These are phyloP conservation scores for Thelonectria olida DNA, from an alignment of 2,329 filamentous ascomycete genomes.

Conservation along the genomic window DNA sequence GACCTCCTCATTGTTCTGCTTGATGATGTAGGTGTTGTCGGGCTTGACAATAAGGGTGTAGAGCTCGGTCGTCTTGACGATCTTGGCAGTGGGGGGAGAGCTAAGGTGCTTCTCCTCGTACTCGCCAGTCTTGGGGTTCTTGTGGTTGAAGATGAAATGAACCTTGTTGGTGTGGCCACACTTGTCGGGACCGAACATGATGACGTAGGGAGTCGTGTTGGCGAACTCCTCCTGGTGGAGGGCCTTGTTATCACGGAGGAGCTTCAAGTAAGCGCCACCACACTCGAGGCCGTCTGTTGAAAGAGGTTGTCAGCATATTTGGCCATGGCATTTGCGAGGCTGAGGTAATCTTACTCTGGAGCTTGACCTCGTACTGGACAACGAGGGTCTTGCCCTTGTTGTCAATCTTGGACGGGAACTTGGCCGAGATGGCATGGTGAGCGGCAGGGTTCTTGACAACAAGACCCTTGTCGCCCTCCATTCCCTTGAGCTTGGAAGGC, in stretches of 20 bases:
- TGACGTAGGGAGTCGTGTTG: constrained; percentile 96
- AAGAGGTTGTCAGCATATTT: constrained; percentile 43
- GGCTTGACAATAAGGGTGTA: constrained; percentile 97
- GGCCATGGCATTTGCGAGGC: not conserved
- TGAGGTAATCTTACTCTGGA: constrained; percentile 76
- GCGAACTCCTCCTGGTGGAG: constrained; percentile 98
- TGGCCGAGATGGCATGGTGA: constrained; percentile 98
- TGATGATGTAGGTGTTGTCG: constrained; percentile 93
- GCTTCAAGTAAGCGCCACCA: constrained; percentile 98
- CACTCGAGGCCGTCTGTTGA: constrained; percentile 88
- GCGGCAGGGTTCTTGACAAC: constrained; percentile 98
- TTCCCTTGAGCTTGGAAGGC: constrained; percentile 88
- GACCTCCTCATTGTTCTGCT: constrained; percentile 87
- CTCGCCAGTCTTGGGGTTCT: constrained; percentile 99
- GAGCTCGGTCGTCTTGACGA: constrained; percentile 90
- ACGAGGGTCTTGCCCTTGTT: constrained; percentile 98
- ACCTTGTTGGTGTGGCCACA: constrained; percentile 99
- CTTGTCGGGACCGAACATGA: constrained; percentile 99
- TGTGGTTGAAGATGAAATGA: constrained; percentile 99
- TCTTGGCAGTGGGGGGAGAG: constrained; percentile 83
- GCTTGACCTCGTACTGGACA: constrained; percentile 99
- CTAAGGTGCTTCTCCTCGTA: constrained; percentile 99
- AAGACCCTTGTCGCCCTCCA: constrained; percentile 94
- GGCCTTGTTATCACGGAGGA: constrained; percentile 96
- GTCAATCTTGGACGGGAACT: constrained; percentile 95